Evolutionary conservation across 1,284 basidiomycete genomes (phyloP), one percentile per base, ranked within the genome.

Genomic region (Ganoderma sinense): DNA sequence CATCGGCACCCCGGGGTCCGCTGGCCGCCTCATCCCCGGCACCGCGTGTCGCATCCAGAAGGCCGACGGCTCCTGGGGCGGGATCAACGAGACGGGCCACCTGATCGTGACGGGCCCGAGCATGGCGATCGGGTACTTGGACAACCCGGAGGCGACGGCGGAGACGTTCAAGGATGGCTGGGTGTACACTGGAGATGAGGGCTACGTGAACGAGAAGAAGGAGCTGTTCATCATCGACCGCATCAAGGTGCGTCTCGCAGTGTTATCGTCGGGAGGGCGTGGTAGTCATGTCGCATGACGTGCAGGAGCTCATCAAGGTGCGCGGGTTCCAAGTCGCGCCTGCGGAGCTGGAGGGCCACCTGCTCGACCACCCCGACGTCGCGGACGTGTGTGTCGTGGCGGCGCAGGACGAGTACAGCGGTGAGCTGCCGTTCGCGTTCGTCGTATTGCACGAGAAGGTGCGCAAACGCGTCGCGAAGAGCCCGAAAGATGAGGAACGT

Each of bases 371-470:
- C 72, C 83, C 84, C 14, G 76, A 77, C 66, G 62, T 77, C 55
- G 92, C 92, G 72, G 76, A 77, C 70, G 76, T 77, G 14, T 92
- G 92, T 73, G 92, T 96, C 13, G 89, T 95, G 23, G 88, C 91
- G 0, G 80, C 94, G 4, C 86, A 85, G 0, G 92, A 95, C 76
- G 93, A 94, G 36, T 91, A 89, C 74, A 91, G 87, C 61, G 95
- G 94, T 48, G 95, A 96, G 78, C 76, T 94, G 5, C 94, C 95
- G 0, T 79, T 93, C 63, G 93, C 92, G 1, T 95, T 88, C 76
- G 83, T 95, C 23, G 88, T 90, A 3, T 84, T 90, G 14, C 84
- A 83, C 67, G 78, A 84, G 8, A 78, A 82, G 5, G 85, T 88
- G 0, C 78, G 79, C n/a, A 76, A 80, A 64, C 82, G 84, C 20